Conservation (phyloP, 768 basidiomycete genomes). For the Tulasnella sp. region DNA sequence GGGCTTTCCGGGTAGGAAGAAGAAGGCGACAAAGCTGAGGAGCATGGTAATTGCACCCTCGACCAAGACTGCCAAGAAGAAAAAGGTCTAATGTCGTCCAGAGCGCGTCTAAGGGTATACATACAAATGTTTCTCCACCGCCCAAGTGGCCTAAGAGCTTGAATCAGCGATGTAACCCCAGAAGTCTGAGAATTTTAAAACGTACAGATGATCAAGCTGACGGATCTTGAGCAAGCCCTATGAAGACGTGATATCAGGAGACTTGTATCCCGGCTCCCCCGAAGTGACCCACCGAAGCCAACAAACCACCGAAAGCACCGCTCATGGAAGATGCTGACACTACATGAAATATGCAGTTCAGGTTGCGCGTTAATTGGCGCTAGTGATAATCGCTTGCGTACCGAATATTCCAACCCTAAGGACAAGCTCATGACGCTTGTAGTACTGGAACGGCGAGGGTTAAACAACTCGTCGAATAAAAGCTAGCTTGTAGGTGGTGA, state of each 20-base stretch:
- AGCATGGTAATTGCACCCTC: constrained; percentile 23
- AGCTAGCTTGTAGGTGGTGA: background rate
- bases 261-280: background rate
- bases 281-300: constrained; percentile 8
- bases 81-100: background rate
- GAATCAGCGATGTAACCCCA: background rate
- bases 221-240: constrained; percentile 19
- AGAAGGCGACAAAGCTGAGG: constrained; percentile 21
- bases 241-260: background rate
- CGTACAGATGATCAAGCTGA: constrained; percentile 19
- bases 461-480: background rate
- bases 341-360: background rate
- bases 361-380: background rate
- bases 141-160: constrained; percentile 13
- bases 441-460: constrained; percentile 7
- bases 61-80: constrained; percentile 12
- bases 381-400: background rate
- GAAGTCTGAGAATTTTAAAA: background rate
- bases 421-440: constrained; percentile 23
- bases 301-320: constrained; percentile 25
- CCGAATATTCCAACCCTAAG: constrained; percentile 24
- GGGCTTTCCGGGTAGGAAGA: constrained; percentile 17
- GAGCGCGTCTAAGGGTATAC: background rate
- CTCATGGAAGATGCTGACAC: constrained; percentile 25
- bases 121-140: constrained; percentile 25